Evolutionary conservation across 768 basidiomycete genomes (phyloP).

Genomic region (Lactarius vividus): DNA sequence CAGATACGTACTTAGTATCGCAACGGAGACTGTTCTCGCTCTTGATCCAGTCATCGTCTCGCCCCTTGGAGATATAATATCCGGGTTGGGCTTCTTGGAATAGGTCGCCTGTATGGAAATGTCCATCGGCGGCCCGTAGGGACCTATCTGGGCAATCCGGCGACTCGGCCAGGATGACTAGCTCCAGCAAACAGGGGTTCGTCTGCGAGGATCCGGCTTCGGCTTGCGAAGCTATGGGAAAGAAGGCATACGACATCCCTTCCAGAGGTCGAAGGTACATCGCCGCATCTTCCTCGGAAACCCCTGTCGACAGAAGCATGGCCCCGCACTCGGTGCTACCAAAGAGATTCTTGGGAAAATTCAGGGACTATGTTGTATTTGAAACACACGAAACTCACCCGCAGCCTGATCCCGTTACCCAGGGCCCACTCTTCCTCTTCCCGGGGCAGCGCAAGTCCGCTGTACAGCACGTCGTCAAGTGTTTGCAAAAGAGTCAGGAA

Average conservation of each 20-base stretch:
- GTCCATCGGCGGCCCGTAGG: slow-evolving; percentile 58
- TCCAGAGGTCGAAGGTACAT: slow-evolving; percentile 56
- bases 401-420: slow-evolving; percentile 59
- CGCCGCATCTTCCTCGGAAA: slow-evolving; percentile 45
- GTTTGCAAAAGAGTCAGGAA: slow-evolving; percentile 53
- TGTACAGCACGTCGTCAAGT: slow-evolving; percentile 64
- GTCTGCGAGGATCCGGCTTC: slow-evolving; percentile 33
- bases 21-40: slow-evolving; percentile 74
- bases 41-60: slow-evolving; percentile 87
- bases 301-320: slow-evolving; percentile 61
- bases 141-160: slow-evolving; percentile 64
- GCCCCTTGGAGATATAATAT: slow-evolving; percentile 61
- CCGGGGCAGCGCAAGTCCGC: slow-evolving; percentile 57
- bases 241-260: slow-evolving; percentile 64
- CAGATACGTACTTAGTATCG: slow-evolving; percentile 57
- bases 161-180: slow-evolving; percentile 66
- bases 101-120: slow-evolving; percentile 82
- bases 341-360: slow-evolving; percentile 60
- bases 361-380: slow-evolving; percentile 28
- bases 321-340: slow-evolving; percentile 80
- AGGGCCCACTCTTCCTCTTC: slow-evolving; percentile 76
- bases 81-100: slow-evolving; percentile 63
- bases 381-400: slow-evolving; percentile 42
- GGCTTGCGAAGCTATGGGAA: slow-evolving; percentile 48
- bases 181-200: slow-evolving; percentile 60